Percentiles rank a stretch among this genome's conserved stretches.
These are phyloP conservation scores for Saururus chinensis DNA, from an alignment of 164 flowering plant genomes.

Conservation along the genomic window DNA sequence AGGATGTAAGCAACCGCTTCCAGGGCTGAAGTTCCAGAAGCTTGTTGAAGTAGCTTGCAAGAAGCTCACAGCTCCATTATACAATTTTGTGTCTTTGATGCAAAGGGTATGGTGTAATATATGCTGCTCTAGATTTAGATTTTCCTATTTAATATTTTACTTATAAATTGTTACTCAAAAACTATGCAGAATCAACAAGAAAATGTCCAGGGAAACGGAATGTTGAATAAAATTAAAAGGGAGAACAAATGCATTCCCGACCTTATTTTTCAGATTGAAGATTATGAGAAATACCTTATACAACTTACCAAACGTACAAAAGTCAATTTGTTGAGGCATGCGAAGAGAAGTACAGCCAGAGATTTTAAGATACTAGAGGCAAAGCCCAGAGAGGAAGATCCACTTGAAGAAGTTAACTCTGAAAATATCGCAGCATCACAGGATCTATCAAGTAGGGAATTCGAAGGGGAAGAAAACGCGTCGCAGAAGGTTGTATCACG, in stretches of 20 bases:
- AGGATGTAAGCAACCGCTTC: conserved; percentile 57
- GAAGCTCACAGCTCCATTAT: conserved; percentile 64
- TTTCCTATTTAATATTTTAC: no score
- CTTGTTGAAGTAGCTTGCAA: conserved; percentile 77
- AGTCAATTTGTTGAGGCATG: conserved; percentile 62
- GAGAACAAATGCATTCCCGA: conserved; percentile 81
- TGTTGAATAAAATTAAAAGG: conserved; percentile 57
- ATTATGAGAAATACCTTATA: conserved; percentile 72
- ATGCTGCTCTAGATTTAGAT: no score
- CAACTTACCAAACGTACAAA: conserved; percentile 70
- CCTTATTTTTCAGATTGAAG: conserved; percentile 78
- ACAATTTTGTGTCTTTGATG: conserved; percentile 47
- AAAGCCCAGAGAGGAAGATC: conserved; percentile 24
- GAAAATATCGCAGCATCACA: conserved; percentile 15
- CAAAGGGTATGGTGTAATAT: conserved; percentile 37
- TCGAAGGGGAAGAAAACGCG: conserved; percentile 32
- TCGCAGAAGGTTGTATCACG: conserved; percentile 24
- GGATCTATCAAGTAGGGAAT: conserved; percentile 25
- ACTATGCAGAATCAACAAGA: conserved; percentile 56
- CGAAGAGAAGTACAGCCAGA: conserved; percentile 75
- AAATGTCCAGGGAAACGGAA: conserved; percentile 29
- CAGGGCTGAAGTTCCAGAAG: conserved; percentile 55
- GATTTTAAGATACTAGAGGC: conserved; percentile 59
- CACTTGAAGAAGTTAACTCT: conserved; percentile 15
- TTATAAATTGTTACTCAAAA: no score